Percentiles rank a stretch among this genome's conserved stretches.
phyloP scores from a whole-genome alignment of 768 basidiomycete species.

The Termitomyces eurrhizus region DNA sequence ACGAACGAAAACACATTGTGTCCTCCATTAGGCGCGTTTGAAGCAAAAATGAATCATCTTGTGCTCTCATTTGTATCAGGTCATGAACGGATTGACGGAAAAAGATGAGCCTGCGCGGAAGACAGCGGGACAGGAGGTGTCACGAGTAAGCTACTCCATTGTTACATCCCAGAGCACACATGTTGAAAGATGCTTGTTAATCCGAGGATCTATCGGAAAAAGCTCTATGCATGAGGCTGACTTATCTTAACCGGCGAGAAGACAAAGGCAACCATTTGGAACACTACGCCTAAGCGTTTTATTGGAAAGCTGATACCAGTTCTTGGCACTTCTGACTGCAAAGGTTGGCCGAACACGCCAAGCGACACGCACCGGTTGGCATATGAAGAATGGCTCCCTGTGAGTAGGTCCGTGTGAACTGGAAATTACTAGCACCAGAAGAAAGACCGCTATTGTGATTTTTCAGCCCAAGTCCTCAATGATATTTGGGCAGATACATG shows the following conservation, averaged over 20 bases:
- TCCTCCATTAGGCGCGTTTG: conserved; percentile 8
- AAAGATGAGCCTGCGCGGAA: conserved; percentile 12
- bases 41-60: conserved; percentile 10
- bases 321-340: conserved; percentile 5
- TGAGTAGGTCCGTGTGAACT: conserved; percentile 14
- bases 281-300: conserved; percentile 9
- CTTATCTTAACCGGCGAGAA: conserved; percentile 20
- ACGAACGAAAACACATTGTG: conserved; percentile 16
- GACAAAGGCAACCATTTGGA: conserved; percentile 18
- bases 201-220: conserved; percentile 11
- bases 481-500: background rate
- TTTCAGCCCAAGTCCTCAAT: background rate
- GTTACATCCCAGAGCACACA: conserved; percentile 5
- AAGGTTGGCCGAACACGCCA: conserved; percentile 9
- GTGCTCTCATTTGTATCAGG: conserved; percentile 4
- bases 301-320: conserved; percentile 16
- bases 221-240: conserved; percentile 14
- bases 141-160: conserved; percentile 7
- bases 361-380: conserved; percentile 11
- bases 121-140: conserved; percentile 10
- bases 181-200: conserved; percentile 5
- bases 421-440: conserved; percentile 5
- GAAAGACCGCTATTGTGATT: background rate
- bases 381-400: conserved; percentile 14
- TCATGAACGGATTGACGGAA: background rate